These are phyloP conservation scores for Pythium apleroticum DNA, from an alignment of 352 stramenopile species.

Conservation along the genomic window DNA sequence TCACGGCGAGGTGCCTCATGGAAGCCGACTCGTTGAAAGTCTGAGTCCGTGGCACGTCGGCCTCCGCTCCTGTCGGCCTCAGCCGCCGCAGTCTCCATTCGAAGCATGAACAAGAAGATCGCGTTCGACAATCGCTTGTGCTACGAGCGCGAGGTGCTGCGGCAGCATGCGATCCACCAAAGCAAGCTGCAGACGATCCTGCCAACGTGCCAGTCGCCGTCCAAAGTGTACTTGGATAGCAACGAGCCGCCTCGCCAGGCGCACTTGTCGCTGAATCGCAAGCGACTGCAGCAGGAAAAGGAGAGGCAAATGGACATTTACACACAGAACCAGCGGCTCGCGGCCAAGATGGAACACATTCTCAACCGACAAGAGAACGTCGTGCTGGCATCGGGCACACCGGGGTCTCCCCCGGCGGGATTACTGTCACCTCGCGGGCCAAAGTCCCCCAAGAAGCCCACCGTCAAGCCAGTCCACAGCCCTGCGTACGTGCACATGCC, in stretches of 20 bases:
- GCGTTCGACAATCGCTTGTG: constrained; percentile 81
- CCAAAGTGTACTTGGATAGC: constrained; percentile 62
- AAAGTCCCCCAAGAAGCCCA: constrained; percentile 21
- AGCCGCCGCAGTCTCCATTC: not conserved
- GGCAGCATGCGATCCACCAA: constrained; percentile 62
- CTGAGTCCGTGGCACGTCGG: not conserved
- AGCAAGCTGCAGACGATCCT: constrained; percentile 63
- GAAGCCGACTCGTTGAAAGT: not conserved
- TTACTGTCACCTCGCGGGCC: not conserved
- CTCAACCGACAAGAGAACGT: constrained; percentile 59
- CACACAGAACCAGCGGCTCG: constrained; percentile 67
- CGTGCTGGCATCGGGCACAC: constrained; percentile 42
- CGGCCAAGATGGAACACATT: constrained; percentile 75
- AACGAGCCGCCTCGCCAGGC: constrained; percentile 40
- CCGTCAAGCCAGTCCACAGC: constrained; percentile 39
- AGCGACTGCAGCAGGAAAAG: constrained; percentile 57
- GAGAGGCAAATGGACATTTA: constrained; percentile 67
- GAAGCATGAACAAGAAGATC: constrained; percentile 70
- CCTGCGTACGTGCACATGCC: constrained; percentile 64
- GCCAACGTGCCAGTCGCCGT: constrained; percentile 58
- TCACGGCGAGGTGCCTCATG: not conserved
- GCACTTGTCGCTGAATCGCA: constrained; percentile 56
- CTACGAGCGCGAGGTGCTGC: constrained; percentile 73
- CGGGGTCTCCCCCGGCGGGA: constrained; percentile 1
- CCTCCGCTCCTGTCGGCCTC: not conserved